Evolutionary conservation across 2,329 filamentous ascomycete genomes (phyloP), one percentile per base, ranked within the genome.

Genomic region (Phaeophleospora eucalypticola): DNA sequence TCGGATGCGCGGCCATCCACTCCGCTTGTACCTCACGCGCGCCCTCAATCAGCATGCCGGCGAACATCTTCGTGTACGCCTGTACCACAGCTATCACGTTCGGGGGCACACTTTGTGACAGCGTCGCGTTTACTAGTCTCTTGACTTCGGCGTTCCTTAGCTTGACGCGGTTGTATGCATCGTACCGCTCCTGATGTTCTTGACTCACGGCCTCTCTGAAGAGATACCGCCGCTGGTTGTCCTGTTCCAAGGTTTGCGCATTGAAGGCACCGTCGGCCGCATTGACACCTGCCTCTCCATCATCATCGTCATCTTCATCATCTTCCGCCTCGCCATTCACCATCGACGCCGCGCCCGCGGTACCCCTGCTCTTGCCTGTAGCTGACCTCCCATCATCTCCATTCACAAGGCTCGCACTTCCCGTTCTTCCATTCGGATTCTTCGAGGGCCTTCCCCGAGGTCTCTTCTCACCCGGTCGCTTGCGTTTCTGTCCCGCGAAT

Each of bases 61-160:
- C 79, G 63, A 87, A 89, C 51, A 87, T 76, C 67, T 91, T 91
- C 39, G 84, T 82, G 16, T 87, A 85, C 0, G 83, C 81, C 40
- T 82, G 83, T 61, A 90, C 84, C n/a, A 84, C 83, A 17, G 85
- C 81, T 51, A 87, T 83, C 41, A 89, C 84, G 57, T 80, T 84
- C 16, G 79, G 75, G 0, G 85, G 84, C 0, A 88, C 86, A 1
- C 84, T 89, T 64, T 90, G 87, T 0, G 84, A 88, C 7, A 89
- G 83, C 1, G 86, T 88, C 48, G 86, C 84, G 61, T 90, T 91
- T 63, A 89, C 83, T 51, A 90, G 79, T 77, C 83, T 77, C 62
- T 86, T 79, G 47, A 89, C 83, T 15, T 83, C 81, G 4, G 81
- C 77, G 54, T 84, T 82, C 17, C 80, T 78, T 34, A 90, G 69